Base-by-base conservation (phyloP, 1,284 basidiomycete genomes). In the Naganishia sp. region DNA sequence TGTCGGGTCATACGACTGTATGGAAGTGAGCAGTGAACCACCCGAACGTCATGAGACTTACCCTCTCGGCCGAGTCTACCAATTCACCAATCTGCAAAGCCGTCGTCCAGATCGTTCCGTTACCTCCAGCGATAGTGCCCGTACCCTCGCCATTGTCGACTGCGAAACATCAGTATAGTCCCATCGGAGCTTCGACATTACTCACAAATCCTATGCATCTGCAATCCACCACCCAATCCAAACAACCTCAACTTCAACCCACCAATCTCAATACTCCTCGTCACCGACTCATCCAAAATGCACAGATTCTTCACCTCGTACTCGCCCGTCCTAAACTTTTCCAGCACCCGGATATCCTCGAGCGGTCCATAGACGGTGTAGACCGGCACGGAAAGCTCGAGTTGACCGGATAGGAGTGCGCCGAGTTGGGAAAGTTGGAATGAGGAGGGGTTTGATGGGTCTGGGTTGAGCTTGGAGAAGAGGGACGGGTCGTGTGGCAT, bases 61-160 rank as follows among this genome's bases (percentile, higher is more conserved):
- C 92, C 70, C 94, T 87, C 77, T 97, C 92, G 2, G 95, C 93
- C 1, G 94, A 98, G 79, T 99, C 96, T 65, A 99, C 88, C 50
- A 99, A 87, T 80, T 99, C 95, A 69, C 96, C 96, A 50, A 99
- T 90, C 79, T 99, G 96, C 31, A 99, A 85, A 6, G 93, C 90
- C 0, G 95, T 99, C 0, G 93, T 92, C 96, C 96, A 99, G 89
- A 98, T 97, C 25, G 94, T 98, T 32, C 96, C 96, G 75, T 93
- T 90, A 1, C 92, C 95, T 51, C 96, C 96, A 0, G 96, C 95
- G 70, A 99, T 97, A 13, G 95, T 97, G 2, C 92, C 94, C 55
- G 84, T 87, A 1, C 94, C 95, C 63, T 95, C 92, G 1, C 96
- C 78, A 55, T 77, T 77, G 65, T 79, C 77, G 66, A 79, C 78